Base-by-base conservation (phyloP, 2,329 filamentous ascomycete genomes). In the Lachnellula suecica region DNA sequence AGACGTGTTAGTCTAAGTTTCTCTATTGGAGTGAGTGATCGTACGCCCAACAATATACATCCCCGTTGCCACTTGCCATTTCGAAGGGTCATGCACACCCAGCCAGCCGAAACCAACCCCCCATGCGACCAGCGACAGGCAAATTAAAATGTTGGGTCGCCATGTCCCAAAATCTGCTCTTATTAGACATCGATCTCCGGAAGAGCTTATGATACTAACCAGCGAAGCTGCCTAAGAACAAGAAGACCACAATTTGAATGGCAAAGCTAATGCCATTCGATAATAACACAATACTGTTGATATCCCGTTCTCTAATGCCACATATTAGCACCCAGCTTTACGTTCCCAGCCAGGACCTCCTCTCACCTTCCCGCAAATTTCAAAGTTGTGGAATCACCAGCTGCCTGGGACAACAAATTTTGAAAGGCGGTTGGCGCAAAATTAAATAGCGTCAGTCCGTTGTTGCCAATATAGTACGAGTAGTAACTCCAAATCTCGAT, bases 201-300 rank as follows among this genome's bases (percentile, higher is more conserved):
- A 29, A 40, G 34, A 22, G 13, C 17, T 17, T 29, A 23, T 5
- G 7, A 5, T 10, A 23, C n/a, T 25, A n/a, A 51, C 54, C 58
- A 7, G 74, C 74, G 53, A 77, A 75, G 46, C 70, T 73, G 35
- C 75, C 75, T 22, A 77, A 68, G 1, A 74, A 53, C 7, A 77
- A 59, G 54, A 77, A 76, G 7, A 76, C 46, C 11, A 81, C 74
- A 24, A 83, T 78, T 64, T 88, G 85, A 31, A 86, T 77, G 2
- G 84, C 83, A 63, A 89, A 89, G 15, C 79, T 83, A 51, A 88
- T 82, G 48, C 85, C 85, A 61, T 88, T 88, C 64, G 77, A 76
- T 0, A 87, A 72, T 7, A 88, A 71, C 4, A 88, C 82, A 49
- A 88, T 83, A 52, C 79, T 83, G 65, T 85, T 84, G 61, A 85